These are phyloP conservation scores for Linnemannia elongata DNA, from an alignment of 192 early-diverging fungal genomes.

Conservation along the genomic window DNA sequence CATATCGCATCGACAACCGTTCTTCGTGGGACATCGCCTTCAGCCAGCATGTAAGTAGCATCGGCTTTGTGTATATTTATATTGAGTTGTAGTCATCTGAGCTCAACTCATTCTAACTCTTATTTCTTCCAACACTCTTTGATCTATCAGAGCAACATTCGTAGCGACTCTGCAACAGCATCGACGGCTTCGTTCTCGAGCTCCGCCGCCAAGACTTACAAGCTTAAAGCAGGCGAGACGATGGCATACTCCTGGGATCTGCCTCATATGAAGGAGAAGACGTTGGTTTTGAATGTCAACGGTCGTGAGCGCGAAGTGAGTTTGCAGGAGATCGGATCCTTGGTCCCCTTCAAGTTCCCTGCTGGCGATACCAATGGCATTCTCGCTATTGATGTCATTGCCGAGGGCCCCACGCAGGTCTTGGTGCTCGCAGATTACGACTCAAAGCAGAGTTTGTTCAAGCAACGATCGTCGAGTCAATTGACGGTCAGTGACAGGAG, in stretches of 20 bases:
- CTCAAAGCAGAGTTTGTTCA: conserved; percentile 74
- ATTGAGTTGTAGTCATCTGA: background rate
- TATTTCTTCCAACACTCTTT: background rate
- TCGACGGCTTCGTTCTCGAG: conserved; percentile 46
- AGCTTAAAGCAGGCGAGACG: conserved; percentile 65
- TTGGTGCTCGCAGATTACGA: conserved; percentile 77
- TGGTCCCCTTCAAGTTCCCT: conserved; percentile 86
- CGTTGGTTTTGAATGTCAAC: conserved; percentile 80
- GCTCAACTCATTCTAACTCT: background rate
- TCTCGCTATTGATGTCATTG: conserved; percentile 83
- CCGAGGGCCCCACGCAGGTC: conserved; percentile 76
- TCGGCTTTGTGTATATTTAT: background rate
- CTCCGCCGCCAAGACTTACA: conserved; percentile 61
- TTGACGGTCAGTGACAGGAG: conserved; percentile 26
- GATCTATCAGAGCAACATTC: conserved; percentile 24
- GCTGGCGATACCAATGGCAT: conserved; percentile 62
- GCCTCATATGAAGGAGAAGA: conserved; percentile 80
- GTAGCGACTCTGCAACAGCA: conserved; percentile 22
- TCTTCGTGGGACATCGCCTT: conserved; percentile 79
- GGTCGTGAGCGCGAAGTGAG: conserved; percentile 86
- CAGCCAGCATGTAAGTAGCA: conserved; percentile 77
- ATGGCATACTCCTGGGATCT: conserved; percentile 93
- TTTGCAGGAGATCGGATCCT: conserved; percentile 90
- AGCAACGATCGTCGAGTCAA: conserved; percentile 52
- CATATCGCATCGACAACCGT: conserved; percentile 87